A percentile compares a stretch with the other conserved stretches of the same genome.
Evolutionary conservation across 2,329 filamentous ascomycete species (phyloP).

Genomic region (Elsinoe batatas): DNA sequence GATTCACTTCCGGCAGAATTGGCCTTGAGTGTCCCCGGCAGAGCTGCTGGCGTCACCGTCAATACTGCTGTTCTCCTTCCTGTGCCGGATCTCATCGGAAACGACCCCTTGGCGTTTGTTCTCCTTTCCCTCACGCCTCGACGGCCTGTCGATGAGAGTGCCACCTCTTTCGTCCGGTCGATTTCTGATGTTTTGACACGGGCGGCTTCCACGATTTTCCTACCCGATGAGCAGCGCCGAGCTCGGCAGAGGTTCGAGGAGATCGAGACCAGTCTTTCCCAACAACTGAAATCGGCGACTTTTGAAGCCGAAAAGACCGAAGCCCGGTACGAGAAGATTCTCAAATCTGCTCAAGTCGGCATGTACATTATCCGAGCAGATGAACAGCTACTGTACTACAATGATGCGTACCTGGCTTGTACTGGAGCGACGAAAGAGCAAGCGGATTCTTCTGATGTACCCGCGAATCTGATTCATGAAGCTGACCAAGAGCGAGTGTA

Average conservation of each 20-base stretch:
- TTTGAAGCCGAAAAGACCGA: conserved; percentile 28
- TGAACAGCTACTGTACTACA: conserved; percentile 9
- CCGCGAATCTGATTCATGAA: conserved; percentile 8
- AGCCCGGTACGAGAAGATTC: conserved; percentile 31
- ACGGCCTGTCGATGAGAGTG: conserved; percentile 30
- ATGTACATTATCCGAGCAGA: conserved; percentile 21
- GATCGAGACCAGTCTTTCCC: conserved; percentile 29
- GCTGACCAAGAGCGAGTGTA: conserved; percentile 29
- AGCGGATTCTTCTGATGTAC: conserved; percentile 8
- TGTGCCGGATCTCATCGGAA: conserved; percentile 24
- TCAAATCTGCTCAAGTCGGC: conserved; percentile 30
- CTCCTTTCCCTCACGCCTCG: conserved; percentile 32
- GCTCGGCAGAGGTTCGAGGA: conserved; percentile 28
- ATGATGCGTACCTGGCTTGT: conserved; percentile 10
- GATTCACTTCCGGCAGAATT: conserved; percentile 11
- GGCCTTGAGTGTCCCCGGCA: conserved; percentile 4
- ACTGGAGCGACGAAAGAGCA: conserved; percentile 11
- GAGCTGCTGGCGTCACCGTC: conserved; percentile 11
- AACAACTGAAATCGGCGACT: conserved; percentile 25
- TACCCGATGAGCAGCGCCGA: conserved; percentile 28
- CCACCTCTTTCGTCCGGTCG: conserved; percentile 30
- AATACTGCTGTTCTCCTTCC: conserved; percentile 15
- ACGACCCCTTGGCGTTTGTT: conserved; percentile 31
- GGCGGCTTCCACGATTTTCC: conserved; percentile 30
- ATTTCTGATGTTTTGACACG: conserved; percentile 30